A percentile compares a stretch with the other conserved stretches of the same genome.
These are phyloP conservation scores for Ogataea pignaliae DNA, from an alignment of 805 yeast species.

Conservation along the genomic window DNA sequence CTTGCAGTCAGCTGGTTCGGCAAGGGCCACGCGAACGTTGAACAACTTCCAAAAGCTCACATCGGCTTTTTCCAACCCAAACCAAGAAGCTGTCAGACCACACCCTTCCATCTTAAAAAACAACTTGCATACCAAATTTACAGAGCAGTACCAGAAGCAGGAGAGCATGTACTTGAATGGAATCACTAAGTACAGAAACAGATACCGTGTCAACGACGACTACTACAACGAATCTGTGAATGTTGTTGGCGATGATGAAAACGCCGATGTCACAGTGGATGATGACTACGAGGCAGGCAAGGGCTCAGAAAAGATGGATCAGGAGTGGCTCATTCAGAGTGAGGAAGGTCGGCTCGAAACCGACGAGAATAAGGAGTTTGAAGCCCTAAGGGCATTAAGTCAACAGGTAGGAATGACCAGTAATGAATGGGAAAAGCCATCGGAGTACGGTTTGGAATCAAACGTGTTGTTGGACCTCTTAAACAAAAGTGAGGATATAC, in stretches of 20 bases:
- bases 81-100: slow-evolving; percentile 19
- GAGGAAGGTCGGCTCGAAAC: slow-evolving; percentile 15
- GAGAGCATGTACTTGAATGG: slow-evolving; percentile 48
- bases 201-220: slow-evolving; percentile 39
- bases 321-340: slow-evolving; percentile 10
- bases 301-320: slow-evolving; percentile 14
- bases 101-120: slow-evolving; percentile 28
- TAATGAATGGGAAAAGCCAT: slow-evolving; percentile 30
- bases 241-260: slow-evolving; percentile 33
- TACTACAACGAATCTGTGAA: slow-evolving; percentile 49
- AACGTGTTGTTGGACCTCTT: slow-evolving; percentile 30
- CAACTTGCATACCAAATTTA: slow-evolving; percentile 29
- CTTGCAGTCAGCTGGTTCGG: slow-evolving; percentile 6
- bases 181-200: slow-evolving; percentile 32
- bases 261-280: slow-evolving; percentile 21
- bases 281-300: slow-evolving; percentile 22
- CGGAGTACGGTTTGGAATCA: slow-evolving; percentile 32
- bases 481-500: slow-evolving; percentile 33
- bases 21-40: slow-evolving; percentile 13
- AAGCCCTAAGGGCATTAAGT: slow-evolving; percentile 28
- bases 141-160: slow-evolving; percentile 46
- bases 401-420: slow-evolving; percentile 29
- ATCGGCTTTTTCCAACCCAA: slow-evolving; percentile 8
- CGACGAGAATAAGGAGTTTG: slow-evolving; percentile 22
- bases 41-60: slow-evolving; percentile 16